A percentile compares a stretch with the other conserved stretches of the same genome.
Evolutionary conservation across 805 yeast species (phyloP).

Genomic region (Zygotorulaspora danielsina): DNA sequence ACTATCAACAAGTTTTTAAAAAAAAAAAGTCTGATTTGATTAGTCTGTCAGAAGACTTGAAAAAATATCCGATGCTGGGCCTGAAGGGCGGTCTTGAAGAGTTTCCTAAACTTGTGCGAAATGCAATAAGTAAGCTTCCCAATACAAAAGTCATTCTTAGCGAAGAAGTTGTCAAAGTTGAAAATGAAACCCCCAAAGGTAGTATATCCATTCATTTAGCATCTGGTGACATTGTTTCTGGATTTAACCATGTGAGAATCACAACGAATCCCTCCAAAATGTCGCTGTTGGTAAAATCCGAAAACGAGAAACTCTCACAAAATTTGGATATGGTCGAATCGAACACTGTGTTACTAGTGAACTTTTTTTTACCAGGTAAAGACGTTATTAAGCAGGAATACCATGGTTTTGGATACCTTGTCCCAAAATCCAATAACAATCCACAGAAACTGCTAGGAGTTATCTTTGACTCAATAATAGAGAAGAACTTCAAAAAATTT

Average conservation of each 20-base stretch:
- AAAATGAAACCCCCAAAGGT: conserved; percentile 3
- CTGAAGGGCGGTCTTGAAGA: conserved; percentile 53
- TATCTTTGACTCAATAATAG: conserved; percentile 85
- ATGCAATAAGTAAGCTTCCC: conserved; percentile 35
- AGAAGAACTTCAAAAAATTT: conserved; percentile 45
- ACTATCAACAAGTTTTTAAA: conserved; percentile 41
- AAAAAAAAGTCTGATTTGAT: conserved; percentile 39
- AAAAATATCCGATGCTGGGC: conserved; percentile 58
- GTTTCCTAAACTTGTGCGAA: conserved; percentile 44
- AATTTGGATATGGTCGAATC: conserved; percentile 30
- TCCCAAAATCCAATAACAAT: conserved; percentile 53
- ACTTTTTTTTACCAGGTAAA: conserved; percentile 52
- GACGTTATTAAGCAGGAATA: conserved; percentile 38
- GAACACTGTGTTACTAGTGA: conserved; percentile 60
- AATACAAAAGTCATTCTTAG: conserved; percentile 33
- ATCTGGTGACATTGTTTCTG: conserved; percentile 6
- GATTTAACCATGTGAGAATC: conserved; percentile 55
- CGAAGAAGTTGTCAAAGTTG: conserved; percentile 11
- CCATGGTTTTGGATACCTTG: conserved; percentile 83
- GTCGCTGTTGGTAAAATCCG: conserved; percentile 31
- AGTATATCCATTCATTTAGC: conserved; percentile 4
- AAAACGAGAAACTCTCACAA: conserved; percentile 16
- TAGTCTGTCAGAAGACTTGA: conserved; percentile 38
- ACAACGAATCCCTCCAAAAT: conserved; percentile 49
- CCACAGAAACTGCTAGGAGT: conserved; percentile 70